Evolutionary conservation across 176 grass and related monocot genomes (phyloP).

Genomic region (Avena insularis): DNA sequence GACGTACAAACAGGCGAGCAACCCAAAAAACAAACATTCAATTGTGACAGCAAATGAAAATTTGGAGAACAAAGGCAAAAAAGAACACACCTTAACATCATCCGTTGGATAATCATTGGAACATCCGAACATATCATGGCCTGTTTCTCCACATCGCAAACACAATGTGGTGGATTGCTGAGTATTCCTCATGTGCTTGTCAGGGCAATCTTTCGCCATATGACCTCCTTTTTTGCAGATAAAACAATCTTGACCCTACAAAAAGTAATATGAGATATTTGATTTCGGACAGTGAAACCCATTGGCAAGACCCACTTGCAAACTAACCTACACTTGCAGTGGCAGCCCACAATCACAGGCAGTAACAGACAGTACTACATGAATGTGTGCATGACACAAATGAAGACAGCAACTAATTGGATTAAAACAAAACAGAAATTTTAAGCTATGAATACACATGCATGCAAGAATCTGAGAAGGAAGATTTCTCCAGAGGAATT

Average conservation of each 20-base stretch:
- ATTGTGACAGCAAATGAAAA: constrained; percentile 9
- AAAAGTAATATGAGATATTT: constrained; percentile 38
- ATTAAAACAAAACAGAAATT: neutral
- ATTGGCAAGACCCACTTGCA: constrained; percentile 14
- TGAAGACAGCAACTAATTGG: neutral
- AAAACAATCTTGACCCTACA: constrained; percentile 86
- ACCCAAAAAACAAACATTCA: constrained; percentile 3
- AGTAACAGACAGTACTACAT: neutral
- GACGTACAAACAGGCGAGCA: neutral
- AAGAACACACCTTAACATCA: constrained; percentile 73
- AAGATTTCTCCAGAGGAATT: neutral
- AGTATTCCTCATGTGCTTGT: constrained; percentile 73
- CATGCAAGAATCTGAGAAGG: constrained; percentile 3
- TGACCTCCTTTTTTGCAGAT: constrained; percentile 92
- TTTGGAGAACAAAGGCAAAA: neutral
- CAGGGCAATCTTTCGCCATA: constrained; percentile 84
- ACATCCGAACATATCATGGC: constrained; percentile 90
- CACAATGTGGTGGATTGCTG: constrained; percentile 64
- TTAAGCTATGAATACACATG: constrained; percentile 27
- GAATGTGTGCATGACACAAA: neutral
- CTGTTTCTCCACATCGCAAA: constrained; percentile 76
- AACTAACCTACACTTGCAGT: constrained; percentile 3
- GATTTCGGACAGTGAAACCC: constrained; percentile 17
- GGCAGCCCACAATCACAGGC: neutral
- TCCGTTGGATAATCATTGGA: constrained; percentile 67